phyloP scores from a whole-genome alignment of 2,329 filamentous ascomycete species.

The Blumeriella jaapii region DNA sequence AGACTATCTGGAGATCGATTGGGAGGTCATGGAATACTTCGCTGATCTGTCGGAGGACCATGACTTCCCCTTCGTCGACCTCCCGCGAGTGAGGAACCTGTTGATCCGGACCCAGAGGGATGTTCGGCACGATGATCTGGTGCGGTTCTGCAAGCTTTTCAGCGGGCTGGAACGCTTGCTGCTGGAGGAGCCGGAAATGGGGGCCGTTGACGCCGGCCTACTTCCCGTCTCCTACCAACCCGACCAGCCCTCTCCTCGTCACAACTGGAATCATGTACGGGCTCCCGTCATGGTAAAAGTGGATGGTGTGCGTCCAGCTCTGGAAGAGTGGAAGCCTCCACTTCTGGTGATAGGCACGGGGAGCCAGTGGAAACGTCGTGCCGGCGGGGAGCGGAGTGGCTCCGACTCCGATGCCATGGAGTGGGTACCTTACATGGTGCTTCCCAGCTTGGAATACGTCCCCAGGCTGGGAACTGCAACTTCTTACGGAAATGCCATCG shows the following conservation, averaged over 20 bases:
- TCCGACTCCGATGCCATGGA: background rate
- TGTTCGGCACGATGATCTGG: background rate
- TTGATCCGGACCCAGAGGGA: background rate
- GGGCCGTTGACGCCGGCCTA: background rate
- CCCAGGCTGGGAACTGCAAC: background rate
- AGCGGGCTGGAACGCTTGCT: background rate
- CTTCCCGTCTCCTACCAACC: background rate
- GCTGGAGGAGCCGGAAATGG: background rate
- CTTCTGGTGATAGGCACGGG: slow-evolving; percentile 1
- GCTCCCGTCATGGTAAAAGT: background rate
- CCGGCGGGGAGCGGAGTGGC: too few relatives aligned
- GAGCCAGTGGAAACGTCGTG: background rate
- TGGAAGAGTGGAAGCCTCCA: slow-evolving; percentile 3
- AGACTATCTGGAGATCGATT: slow-evolving; percentile 3
- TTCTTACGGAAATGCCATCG: too few relatives aligned
- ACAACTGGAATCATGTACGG: background rate
- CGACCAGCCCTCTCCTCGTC: background rate
- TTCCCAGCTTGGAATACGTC: background rate
- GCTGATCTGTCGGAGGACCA: background rate
- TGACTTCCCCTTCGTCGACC: background rate
- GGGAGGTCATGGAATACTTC: background rate
- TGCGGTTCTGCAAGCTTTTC: slow-evolving; percentile 1
- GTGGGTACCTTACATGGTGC: background rate
- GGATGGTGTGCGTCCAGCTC: background rate
- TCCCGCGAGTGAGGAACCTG: background rate